Evolutionary conservation across 2,329 filamentous ascomycete species (phyloP), one percentile per base, ranked within the genome.

Genomic region (Nigrograna mackinnonii): DNA sequence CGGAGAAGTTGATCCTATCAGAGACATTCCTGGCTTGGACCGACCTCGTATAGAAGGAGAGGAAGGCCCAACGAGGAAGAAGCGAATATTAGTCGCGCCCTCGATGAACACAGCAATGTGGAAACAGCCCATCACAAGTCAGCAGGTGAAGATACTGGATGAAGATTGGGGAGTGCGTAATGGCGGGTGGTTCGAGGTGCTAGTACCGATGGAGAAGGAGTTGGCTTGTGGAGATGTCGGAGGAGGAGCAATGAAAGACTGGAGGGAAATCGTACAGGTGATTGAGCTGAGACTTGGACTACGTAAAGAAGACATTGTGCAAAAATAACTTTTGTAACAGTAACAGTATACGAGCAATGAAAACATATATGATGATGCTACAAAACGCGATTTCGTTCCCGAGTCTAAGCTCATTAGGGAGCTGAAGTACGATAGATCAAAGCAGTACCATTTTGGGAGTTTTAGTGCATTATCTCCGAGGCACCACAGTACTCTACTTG

Each of bases 81-180:
- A 66, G 49, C 80, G 76, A 50, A 89, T 95, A 24, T 58, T 94
- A 2, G 86, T 92, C 0, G 87, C 87, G 2, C 85, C 86, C 2
- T 84, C 87, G 21, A 95, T 96, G 89, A 96, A 96, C 66, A 90
- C 83, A 18, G 84, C 85, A 4, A 96, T 96, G 91, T 95, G 88
- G 86, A 75, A 78, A 41, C 90, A 96, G 63, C 91, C 91, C 2
- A 74, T 95, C 34, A 96, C 91, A 1, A 77, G 71, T 37, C 82
- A 80, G 49, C 89, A 96, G 50, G 69, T 96, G 26, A 72, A 72
- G 30, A 73, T 87, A 0, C 71, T 96, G 35, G 79, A 85, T 49
- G 79, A 86, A 35, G 87, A 91, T 44, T 96, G 91, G 90, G 85
- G 84, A 5, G 55, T 60, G 6, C 52, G 52, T 34, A 66, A 64